Conservation (phyloP, 306 rosid genomes). For the Neltuma alba region DNA sequence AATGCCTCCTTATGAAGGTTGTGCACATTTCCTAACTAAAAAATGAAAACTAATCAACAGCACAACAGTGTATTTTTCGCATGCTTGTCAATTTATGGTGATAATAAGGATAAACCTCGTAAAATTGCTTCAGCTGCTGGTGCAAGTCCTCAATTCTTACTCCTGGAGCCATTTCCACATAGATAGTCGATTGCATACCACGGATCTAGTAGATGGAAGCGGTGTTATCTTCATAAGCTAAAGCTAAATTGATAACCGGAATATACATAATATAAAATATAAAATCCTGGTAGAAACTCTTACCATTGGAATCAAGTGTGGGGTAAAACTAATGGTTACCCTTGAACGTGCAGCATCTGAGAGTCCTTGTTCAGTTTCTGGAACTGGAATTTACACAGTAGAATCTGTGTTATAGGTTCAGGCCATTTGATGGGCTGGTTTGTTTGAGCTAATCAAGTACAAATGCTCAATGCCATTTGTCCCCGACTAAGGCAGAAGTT, state of each 20-base stretch:
- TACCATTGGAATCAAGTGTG: conserved; percentile 97
- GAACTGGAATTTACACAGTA: conserved; percentile 63
- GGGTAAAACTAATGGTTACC: conserved; percentile 86
- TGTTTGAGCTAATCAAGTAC: conserved; percentile 8
- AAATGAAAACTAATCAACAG: conserved; percentile 22
- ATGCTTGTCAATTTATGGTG: conserved; percentile 9
- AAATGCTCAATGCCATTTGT: neutral
- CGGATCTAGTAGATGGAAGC: conserved; percentile 60
- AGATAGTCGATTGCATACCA: conserved; percentile 96
- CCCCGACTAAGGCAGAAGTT: neutral
- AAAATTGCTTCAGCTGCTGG: conserved; percentile 66
- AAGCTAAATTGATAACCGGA: neutral
- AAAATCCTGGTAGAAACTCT: conserved; percentile 22
- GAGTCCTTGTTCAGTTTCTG: conserved; percentile 95
- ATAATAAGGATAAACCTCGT: conserved; percentile 57
- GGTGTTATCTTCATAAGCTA: conserved; percentile 16
- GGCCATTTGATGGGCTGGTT: neutral
- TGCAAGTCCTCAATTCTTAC: conserved; percentile 67
- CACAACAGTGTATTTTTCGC: neutral
- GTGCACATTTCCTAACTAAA: conserved; percentile 25
- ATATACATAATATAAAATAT: neutral
- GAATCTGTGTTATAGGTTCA: neutral
- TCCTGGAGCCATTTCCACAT: conserved; percentile 89
- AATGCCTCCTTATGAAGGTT: neutral
- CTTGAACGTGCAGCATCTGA: conserved; percentile 75